phyloP scores from a whole-genome alignment of 1,284 basidiomycete species.

The Papiliotrema fonsecae region DNA sequence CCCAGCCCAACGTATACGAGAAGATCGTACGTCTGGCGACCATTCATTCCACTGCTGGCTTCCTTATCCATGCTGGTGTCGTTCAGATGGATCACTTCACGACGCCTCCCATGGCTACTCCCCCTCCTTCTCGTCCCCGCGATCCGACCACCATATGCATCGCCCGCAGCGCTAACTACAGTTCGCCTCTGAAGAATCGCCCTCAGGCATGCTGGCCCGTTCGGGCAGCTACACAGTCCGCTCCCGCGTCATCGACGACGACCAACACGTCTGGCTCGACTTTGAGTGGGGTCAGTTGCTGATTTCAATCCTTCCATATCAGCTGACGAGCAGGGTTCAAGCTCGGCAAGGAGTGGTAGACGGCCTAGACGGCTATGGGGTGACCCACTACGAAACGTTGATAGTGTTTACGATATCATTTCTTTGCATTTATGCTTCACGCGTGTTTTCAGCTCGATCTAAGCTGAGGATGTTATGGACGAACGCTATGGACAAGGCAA shows the following conservation, averaged over 20 bases:
- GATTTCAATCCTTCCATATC: background rate
- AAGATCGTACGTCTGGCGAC: constrained; percentile 44
- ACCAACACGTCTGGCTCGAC: constrained; percentile 47
- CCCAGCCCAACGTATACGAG: constrained; percentile 43
- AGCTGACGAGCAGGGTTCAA: constrained; percentile 41
- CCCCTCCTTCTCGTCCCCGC: too few relatives aligned
- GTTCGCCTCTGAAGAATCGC: constrained; percentile 50
- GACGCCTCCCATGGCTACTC: too few relatives aligned
- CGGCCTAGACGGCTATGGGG: too few relatives aligned
- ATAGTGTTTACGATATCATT: too few relatives aligned
- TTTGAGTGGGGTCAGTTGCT: constrained; percentile 46
- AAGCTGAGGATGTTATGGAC: too few relatives aligned
- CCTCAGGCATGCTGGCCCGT: constrained; percentile 55
- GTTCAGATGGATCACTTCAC: too few relatives aligned
- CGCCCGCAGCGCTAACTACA: constrained; percentile 9
- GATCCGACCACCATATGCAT: too few relatives aligned
- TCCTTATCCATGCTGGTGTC: too few relatives aligned
- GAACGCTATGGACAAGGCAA: too few relatives aligned
- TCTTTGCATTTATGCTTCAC: too few relatives aligned
- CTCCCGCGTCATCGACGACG: constrained; percentile 54
- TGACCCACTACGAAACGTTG: too few relatives aligned
- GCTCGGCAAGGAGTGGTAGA: constrained; percentile 46
- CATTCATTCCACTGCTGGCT: background rate
- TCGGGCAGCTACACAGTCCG: constrained; percentile 52
- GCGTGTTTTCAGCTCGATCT: too few relatives aligned